Conservation (phyloP, 2,329 filamentous ascomycete genomes). For the Aureobasidium mangrovei region DNA sequence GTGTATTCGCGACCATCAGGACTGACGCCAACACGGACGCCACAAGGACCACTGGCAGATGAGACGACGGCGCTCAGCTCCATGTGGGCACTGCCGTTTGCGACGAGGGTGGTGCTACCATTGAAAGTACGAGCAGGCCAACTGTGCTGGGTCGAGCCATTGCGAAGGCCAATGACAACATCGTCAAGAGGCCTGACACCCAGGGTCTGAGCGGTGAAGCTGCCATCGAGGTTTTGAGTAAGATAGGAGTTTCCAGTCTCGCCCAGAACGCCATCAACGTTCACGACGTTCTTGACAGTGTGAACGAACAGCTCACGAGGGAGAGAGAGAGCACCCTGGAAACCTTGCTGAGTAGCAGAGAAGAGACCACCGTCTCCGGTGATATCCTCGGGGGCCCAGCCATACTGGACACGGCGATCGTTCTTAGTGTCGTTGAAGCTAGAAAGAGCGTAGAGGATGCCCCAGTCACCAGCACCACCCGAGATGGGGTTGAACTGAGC, state of each 20-base stretch:
- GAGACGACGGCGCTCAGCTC: constrained; percentile 33
- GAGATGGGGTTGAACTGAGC: constrained; percentile 37
- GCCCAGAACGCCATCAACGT: constrained; percentile 27
- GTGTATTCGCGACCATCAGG: constrained; percentile 37
- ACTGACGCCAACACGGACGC: constrained; percentile 36
- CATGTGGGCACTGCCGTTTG: constrained; percentile 30
- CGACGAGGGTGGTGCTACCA: constrained; percentile 21
- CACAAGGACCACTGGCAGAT: constrained; percentile 32
- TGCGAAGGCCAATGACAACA: constrained; percentile 34
- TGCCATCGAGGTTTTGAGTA: constrained; percentile 23
- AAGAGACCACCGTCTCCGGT: constrained; percentile 30
- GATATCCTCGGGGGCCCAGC: constrained; percentile 39
- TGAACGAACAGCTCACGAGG: constrained; percentile 41
- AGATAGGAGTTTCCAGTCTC: constrained; percentile 29
- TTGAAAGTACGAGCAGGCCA: constrained; percentile 21
- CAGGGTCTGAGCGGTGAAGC: constrained; percentile 37
- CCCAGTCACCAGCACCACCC: constrained; percentile 37
- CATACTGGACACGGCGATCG: constrained; percentile 40
- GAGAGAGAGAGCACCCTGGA: constrained; percentile 36
- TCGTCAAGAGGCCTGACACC: constrained; percentile 37
- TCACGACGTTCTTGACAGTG: constrained; percentile 32
- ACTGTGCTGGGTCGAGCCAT: constrained; percentile 22
- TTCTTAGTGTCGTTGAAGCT: constrained; percentile 42
- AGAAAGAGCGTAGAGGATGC: constrained; percentile 37
- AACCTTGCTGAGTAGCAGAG: constrained; percentile 34